These are phyloP conservation scores for Candida ipomoeae DNA, from an alignment of 805 yeast genomes.

Conservation along the genomic window DNA sequence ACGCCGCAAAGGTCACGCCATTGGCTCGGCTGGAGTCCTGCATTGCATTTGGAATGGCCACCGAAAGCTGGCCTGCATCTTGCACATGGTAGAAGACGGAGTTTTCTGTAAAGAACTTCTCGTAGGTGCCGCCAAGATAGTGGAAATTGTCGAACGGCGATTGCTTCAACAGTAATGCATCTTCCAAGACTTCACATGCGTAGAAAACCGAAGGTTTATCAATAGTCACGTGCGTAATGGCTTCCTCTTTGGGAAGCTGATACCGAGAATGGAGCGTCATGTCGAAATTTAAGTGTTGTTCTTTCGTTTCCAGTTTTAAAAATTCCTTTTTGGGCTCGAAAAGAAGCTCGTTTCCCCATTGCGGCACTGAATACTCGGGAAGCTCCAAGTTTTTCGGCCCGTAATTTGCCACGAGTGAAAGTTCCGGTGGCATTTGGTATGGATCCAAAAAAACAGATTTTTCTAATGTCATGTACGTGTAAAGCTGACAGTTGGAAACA, in stretches of 20 bases:
- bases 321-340: conserved; percentile 22
- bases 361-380: conserved; percentile 33
- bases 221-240: conserved; percentile 13
- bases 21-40: conserved; percentile 6
- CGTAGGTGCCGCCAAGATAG: conserved; percentile 31
- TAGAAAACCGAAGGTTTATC: conserved; percentile 30
- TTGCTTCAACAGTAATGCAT: conserved; percentile 24
- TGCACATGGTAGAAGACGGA: conserved; percentile 35
- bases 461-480: conserved; percentile 29
- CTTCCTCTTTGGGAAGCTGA: conserved; percentile 25
- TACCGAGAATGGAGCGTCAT: conserved; percentile 37
- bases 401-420: conserved; percentile 22
- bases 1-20: conserved; percentile 9
- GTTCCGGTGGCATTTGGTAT: conserved; percentile 30
- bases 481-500: conserved; percentile 26
- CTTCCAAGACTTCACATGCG: conserved; percentile 33
- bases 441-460: conserved; percentile 35
- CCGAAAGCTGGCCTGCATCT: conserved; percentile 6
- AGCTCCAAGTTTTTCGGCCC: conserved; percentile 38
- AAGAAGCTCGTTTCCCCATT: conserved; percentile 41
- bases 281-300: conserved; percentile 8
- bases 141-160: conserved; percentile 36
- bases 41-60: conserved; percentile 13
- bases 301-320: not conserved
- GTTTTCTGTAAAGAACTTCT: conserved; percentile 35